Percentiles rank a stretch among this genome's conserved stretches.
These are phyloP conservation scores for Rhododendron ferrugineum DNA, from an alignment of 148 eudicot species.

Conservation along the genomic window DNA sequence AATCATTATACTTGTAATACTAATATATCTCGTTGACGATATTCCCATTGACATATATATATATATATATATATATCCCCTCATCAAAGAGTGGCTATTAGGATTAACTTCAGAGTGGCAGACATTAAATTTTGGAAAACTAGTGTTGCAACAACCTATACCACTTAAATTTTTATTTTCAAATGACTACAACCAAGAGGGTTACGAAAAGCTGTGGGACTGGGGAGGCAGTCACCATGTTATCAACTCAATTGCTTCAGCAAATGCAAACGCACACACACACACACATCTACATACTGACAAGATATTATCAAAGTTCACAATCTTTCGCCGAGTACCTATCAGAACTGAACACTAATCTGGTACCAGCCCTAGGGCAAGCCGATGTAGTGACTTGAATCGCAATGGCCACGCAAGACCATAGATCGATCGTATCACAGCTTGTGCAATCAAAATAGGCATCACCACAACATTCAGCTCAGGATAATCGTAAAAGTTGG, in stretches of 20 bases:
- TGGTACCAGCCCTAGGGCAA: not conserved
- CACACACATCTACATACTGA: not conserved
- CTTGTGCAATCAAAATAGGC: not conserved
- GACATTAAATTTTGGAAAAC: not conserved
- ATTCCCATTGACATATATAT: not conserved
- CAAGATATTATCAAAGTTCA: not conserved
- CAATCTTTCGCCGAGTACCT: not conserved
- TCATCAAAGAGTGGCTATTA: not conserved
- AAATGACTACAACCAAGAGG: not conserved
- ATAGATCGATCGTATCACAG: not conserved
- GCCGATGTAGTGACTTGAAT: not conserved
- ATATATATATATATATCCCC: not conserved
- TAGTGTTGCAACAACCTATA: not conserved
- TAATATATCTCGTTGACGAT: not conserved
- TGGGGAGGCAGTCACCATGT: not conserved
- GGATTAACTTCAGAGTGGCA: not conserved
- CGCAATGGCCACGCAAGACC: not conserved
- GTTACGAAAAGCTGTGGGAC: not conserved
- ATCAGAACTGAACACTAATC: no score
- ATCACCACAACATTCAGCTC: not conserved
- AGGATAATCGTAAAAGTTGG: not conserved
- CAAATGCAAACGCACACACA: not conserved
- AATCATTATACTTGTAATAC: not conserved
- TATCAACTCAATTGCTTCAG: conserved; percentile 6
- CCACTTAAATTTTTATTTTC: not conserved